Percentiles rank a stretch among this genome's conserved stretches.
phyloP scores from a whole-genome alignment of 345 rosid genomes.

The Hypericum androsaemum region DNA sequence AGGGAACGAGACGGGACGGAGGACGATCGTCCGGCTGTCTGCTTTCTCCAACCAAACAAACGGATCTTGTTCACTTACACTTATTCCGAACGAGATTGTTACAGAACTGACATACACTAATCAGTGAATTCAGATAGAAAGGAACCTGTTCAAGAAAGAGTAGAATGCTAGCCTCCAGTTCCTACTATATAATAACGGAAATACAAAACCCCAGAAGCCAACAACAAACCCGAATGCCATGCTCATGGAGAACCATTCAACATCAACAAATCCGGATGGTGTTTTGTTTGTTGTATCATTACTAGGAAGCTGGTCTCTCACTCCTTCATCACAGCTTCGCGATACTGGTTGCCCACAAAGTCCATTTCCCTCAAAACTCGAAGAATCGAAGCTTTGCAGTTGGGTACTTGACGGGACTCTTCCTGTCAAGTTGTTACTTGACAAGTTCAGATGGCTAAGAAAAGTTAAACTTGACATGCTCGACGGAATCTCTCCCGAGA shows the following conservation, averaged over 20 bases:
- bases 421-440: neutral
- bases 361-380: slow-evolving; percentile 1
- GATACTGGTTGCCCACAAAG: slow-evolving; percentile 4
- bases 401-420: slow-evolving; percentile 2
- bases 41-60: too few species aligned
- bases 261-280: too few species aligned
- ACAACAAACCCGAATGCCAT: slow-evolving; percentile 10
- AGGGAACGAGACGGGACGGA: too few species aligned
- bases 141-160: slow-evolving; percentile 1
- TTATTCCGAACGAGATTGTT: too few species aligned
- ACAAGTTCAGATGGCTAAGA: slow-evolving; percentile 1
- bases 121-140: too few species aligned
- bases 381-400: neutral
- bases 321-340: neutral
- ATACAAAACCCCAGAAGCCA: slow-evolving; percentile 1
- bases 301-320: neutral
- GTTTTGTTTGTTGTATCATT: too few species aligned
- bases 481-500: neutral
- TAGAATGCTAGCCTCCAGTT: slow-evolving; percentile 6
- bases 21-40: too few species aligned
- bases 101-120: too few species aligned
- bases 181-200: neutral
- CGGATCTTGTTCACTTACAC: too few species aligned
- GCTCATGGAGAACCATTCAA: slow-evolving; percentile 1
- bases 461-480: slow-evolving; percentile 3